Evolutionary conservation across 2,329 filamentous ascomycete species (phyloP), one percentile per base, ranked within the genome.

Genomic region (Claviceps fusiformis): DNA sequence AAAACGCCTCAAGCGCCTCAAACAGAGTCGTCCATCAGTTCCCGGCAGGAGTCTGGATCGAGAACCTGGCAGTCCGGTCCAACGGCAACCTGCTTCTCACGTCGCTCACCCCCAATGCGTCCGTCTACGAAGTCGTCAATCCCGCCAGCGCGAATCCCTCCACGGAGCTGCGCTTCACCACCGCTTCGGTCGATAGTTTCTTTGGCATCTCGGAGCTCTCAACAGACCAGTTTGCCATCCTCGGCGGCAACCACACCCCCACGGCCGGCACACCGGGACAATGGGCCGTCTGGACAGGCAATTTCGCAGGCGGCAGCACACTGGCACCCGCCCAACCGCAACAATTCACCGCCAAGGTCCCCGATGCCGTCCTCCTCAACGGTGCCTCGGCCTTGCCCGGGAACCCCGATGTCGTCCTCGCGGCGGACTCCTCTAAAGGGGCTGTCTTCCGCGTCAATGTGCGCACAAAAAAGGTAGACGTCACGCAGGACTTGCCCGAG

Each of bases 401-500:
- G 1, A 24, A 8, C 19, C 45, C 45, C 6, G 46, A 54, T 7
- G 24, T 54, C 24, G 46, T 47, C 19, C 35, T 54, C 1, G 53
- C 46, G 11, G 46, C 63, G 0, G 65, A 68, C 54, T 64, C 63
- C 2, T 19, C 58, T 5, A 49, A 41, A 5, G 65, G 67, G n/a
- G 43, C 59, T 0, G 56, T 66, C 10, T 65, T 59, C 58, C 57
- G 61, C 27, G 46, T 69, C 7, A 57, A 68, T 46, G 60, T 61
- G 2, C 8, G 39, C 1, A 65, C 62, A 0, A 59, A 60, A 6
- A 50, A 58, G 3, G 58, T 55, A 19, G 46, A 54, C 0, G 44
- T 64, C 15, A 59, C 61, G 3, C 51, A 65, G 6, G 37, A 63
- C 19, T 55, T 60, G 10, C 44, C 61, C 0, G 60, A 64, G 35